phyloP scores from a whole-genome alignment of 2,329 filamentous ascomycete species.

The Chaetomium sp. region DNA sequence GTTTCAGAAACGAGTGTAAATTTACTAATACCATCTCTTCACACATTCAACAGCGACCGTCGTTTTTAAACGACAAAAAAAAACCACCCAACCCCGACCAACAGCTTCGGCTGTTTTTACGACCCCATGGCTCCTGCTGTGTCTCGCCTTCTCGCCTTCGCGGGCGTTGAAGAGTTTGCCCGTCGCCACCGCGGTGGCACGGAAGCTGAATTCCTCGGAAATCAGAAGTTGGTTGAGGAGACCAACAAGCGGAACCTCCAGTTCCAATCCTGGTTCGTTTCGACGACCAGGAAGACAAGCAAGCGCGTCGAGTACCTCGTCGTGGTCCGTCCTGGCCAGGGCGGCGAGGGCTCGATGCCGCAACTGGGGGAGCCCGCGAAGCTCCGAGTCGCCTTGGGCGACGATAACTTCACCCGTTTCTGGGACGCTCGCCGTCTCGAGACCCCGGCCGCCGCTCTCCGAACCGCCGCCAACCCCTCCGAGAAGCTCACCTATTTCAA shows the following conservation, averaged over 20 bases:
- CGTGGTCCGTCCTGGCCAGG: conserved; percentile 1
- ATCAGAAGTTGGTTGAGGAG: neutral
- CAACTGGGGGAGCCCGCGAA: neutral
- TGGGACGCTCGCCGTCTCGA: conserved; percentile 11
- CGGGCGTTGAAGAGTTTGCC: conserved; percentile 4
- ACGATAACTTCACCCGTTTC: neutral
- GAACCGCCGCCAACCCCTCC: neutral
- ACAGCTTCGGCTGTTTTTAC: neutral
- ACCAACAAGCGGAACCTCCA: conserved; percentile 5
- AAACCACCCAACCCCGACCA: too few relatives aligned
- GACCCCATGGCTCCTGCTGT: neutral
- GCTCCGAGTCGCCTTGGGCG: conserved; percentile 3
- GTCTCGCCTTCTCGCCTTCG: conserved; percentile 1
- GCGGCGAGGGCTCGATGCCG: conserved; percentile 6
- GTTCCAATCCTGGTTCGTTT: conserved; percentile 8
- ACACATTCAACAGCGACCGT: too few relatives aligned
- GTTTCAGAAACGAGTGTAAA: too few relatives aligned
- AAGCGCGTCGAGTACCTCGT: conserved; percentile 10
- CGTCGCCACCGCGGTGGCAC: conserved; percentile 10
- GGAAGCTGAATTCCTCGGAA: conserved; percentile 5
- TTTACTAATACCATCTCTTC: too few relatives aligned
- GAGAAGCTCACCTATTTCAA: conserved; percentile 2
- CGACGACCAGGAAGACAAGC: conserved; percentile 1
- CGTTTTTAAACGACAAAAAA: too few relatives aligned
- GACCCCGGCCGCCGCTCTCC: neutral